Evolutionary conservation across 495 filamentous ascomycete genomes (phyloP), one percentile per base, ranked within the genome.

Genomic region (Penicillium bovifimosum): DNA sequence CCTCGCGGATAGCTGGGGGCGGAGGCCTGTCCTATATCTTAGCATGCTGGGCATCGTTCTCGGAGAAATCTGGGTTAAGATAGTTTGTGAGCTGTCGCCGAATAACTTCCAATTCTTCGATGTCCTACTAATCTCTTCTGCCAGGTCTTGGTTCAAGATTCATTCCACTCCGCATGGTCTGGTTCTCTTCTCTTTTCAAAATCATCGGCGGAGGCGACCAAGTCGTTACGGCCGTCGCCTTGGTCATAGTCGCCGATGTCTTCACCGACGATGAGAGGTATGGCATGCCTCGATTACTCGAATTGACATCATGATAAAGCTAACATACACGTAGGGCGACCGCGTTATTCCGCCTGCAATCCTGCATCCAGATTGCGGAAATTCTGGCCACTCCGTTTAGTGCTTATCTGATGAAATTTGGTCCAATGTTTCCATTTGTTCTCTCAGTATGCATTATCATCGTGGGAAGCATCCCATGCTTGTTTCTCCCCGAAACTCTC

Each of bases 401-500:
- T 38, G 69, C 69, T 27, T 64, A 56, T 46, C 17, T 69, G 42
- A 65, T 72, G 65, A 58, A 50, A 9, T 55, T 52, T 17, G 17
- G 48, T 41, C 46, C 54, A 11, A 69, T 64, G 65, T 45, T 59
- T 24, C 67, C 69, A 1, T 70, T 48, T 35, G 47, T 61, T 1
- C 42, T 69, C 0, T 62, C 63, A 3, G 9, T 70, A 11, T 27
- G 63, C 3, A 51, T 71, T 0, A 46, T 72, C 0, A 17, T 66
- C 3, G 6, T 70, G 16, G 67, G 70, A n/a, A 47, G 51, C 16
- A 26, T 54, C 6, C 47, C 67, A 11, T 38, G 66, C n/a, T 47
- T 73, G 0, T 54, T 77, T 18, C 58, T 79, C 1, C 77, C 77
- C 1, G 77, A 81, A 52, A 80, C 71, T 9, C 63, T 78, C 24